Conservation (phyloP, 495 filamentous ascomycete genomes). For the Penicillium maclennaniae region DNA sequence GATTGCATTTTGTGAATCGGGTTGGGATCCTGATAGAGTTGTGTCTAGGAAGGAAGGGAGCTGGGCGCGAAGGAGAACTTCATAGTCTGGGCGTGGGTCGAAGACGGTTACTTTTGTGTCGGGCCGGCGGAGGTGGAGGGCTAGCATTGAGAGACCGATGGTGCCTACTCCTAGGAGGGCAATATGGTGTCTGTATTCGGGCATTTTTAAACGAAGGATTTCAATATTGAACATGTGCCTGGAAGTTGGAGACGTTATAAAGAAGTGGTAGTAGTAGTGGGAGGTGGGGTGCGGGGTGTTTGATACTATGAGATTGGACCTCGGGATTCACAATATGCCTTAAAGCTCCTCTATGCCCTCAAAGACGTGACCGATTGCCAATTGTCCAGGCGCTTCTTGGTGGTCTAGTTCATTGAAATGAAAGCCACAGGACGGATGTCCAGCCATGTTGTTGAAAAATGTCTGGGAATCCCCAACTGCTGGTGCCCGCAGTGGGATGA, state of each 20-base stretch:
- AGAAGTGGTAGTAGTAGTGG: not conserved
- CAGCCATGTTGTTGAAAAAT: too few relatives aligned
- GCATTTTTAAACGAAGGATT: slow-evolving; percentile 1
- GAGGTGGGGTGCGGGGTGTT: too few relatives aligned
- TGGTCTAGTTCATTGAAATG: too few relatives aligned
- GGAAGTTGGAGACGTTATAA: not conserved
- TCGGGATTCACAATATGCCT: too few relatives aligned
- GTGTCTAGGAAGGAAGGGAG: slow-evolving; percentile 33
- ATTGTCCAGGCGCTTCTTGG: too few relatives aligned
- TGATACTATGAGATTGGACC: too few relatives aligned
- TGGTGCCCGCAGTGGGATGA: too few relatives aligned
- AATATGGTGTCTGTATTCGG: slow-evolving; percentile 32
- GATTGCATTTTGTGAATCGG: not conserved
- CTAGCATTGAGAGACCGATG: slow-evolving; percentile 58
- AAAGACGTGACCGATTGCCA: too few relatives aligned
- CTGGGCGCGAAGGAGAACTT: slow-evolving; percentile 37
- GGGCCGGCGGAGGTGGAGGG: slow-evolving; percentile 48
- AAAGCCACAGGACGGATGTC: too few relatives aligned
- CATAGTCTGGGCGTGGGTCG: slow-evolving; percentile 51
- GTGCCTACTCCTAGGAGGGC: slow-evolving; percentile 55
- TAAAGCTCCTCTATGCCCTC: too few relatives aligned
- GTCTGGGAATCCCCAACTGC: too few relatives aligned
- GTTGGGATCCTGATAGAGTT: slow-evolving; percentile 6
- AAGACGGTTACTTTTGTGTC: slow-evolving; percentile 45
- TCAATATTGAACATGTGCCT: not conserved